A percentile compares a stretch with the other conserved stretches of the same genome.
These are phyloP conservation scores for Cyclotella choctawhatcheeana DNA, from an alignment of 108 stramenopile genomes.

Conservation along the genomic window DNA sequence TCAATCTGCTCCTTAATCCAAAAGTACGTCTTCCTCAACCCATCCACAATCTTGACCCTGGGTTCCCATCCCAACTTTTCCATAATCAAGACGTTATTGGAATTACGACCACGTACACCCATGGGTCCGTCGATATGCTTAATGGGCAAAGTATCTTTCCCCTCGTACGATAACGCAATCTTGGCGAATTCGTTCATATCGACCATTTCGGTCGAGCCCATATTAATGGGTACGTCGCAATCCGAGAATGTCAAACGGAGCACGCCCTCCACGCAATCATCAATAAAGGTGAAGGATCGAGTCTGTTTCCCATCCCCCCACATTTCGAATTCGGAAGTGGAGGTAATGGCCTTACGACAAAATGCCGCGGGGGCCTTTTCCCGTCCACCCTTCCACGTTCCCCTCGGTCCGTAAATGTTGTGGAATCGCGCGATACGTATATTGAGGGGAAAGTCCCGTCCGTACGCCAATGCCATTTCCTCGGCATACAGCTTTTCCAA, in stretches of 20 bases:
- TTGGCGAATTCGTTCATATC: constrained; percentile 95
- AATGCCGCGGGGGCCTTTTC: constrained; percentile 99
- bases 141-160: constrained; percentile 89
- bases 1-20: constrained; percentile 97
- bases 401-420: constrained; percentile 98
- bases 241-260: constrained; percentile 95
- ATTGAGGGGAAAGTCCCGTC: constrained; percentile 94
- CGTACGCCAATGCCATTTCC: constrained; percentile 98
- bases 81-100: constrained; percentile 94
- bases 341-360: constrained; percentile 97
- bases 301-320: constrained; percentile 99
- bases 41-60: constrained; percentile 84
- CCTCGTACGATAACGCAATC: constrained; percentile 91
- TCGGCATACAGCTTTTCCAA: constrained; percentile 99
- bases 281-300: constrained; percentile 98
- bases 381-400: constrained; percentile 99
- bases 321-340: constrained; percentile 92
- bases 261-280: constrained; percentile 98
- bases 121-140: constrained; percentile 98
- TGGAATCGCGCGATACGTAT: constrained; percentile 96
- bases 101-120: constrained; percentile 99
- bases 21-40: constrained; percentile 91
- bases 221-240: constrained; percentile 92
- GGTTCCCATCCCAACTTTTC: constrained; percentile 98
- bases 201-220: constrained; percentile 98